Evolutionary conservation across 2,329 filamentous ascomycete species (phyloP), one percentile per base, ranked within the genome.

Genomic region (Epichloe uncinata): DNA sequence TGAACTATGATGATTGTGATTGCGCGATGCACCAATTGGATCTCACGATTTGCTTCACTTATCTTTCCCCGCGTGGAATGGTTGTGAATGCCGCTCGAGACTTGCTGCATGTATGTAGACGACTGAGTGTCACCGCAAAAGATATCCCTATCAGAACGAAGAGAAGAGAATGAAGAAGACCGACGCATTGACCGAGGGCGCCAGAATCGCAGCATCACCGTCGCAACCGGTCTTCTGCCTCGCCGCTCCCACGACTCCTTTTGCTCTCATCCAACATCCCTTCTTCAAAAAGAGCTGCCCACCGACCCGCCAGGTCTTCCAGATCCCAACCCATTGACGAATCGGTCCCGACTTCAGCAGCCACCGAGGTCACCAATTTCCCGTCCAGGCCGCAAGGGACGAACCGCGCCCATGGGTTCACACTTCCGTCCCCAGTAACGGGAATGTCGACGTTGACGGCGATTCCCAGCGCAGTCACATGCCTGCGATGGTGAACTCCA

Each of bases 371-470:
- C 48, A 87, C 83, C 53, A 76, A 73, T 69, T 85, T 87, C 22
- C 85, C 90, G 53, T 84, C 81, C 38, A 97, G 67, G 0, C 93
- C 93, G 71, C 91, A 97, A 13, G 89, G 85, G n/a, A 90, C 82
- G 64, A 97, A 95, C 54, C 90, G 75, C 42, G 66, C 65, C 77
- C 77, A 81, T 1, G 77, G 76, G 54, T 80, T 79, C 3, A 53
- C 54, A 6, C 54, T 53, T 48, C 64, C 62, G 44, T 53, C 42
- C 0, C 71, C 72, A 2, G 54, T 48, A 2, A 72, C 67, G 1
- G 86, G 78, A 50, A 83, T 79, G 55, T 71, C 68, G n/a, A 88
- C 68, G 72, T 95, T 87, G 63, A 96, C 63, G 2, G 87, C 90
- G 35, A 95, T 74, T 6, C 93, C 93, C 64, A 94, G 85, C 53